These are phyloP conservation scores for Penicillium griseofulvum DNA, from an alignment of 2,329 filamentous ascomycete species.

Conservation along the genomic window DNA sequence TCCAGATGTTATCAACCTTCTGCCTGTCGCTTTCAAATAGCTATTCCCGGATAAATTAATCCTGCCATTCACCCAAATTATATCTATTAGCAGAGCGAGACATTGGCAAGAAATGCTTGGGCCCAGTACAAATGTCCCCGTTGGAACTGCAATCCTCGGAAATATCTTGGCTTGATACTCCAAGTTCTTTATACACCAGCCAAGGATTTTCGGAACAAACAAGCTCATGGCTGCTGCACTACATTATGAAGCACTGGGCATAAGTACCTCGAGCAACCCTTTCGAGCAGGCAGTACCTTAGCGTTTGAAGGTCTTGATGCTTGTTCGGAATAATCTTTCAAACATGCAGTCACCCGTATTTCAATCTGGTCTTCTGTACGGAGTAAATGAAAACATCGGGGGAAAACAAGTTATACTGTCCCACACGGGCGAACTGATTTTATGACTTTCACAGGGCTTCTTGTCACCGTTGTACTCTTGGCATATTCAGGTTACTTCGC, in stretches of 20 bases:
- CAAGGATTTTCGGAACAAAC: neutral
- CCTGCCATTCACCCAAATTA: neutral
- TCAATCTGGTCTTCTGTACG: neutral
- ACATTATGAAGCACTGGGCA: neutral
- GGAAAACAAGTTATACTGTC: neutral
- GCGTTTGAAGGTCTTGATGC: neutral
- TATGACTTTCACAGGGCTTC: neutral
- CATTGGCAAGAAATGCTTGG: neutral
- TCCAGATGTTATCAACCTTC: neutral
- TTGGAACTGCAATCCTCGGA: neutral
- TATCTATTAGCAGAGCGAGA: neutral
- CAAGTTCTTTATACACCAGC: neutral
- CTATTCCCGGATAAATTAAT: neutral
- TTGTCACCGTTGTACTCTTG: neutral
- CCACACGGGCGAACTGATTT: neutral
- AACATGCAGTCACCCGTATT: constrained; percentile 2
- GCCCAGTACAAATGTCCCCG: neutral
- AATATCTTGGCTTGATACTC: neutral
- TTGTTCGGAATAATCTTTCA: neutral
- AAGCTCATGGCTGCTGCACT: neutral
- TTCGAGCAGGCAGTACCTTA: neutral
- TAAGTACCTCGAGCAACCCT: neutral
- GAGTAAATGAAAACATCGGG: neutral
- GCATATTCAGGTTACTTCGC: neutral
- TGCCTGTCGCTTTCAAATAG: neutral